Base-by-base conservation (phyloP, 2,329 filamentous ascomycete genomes). In the Simplicillium aogashimaense region DNA sequence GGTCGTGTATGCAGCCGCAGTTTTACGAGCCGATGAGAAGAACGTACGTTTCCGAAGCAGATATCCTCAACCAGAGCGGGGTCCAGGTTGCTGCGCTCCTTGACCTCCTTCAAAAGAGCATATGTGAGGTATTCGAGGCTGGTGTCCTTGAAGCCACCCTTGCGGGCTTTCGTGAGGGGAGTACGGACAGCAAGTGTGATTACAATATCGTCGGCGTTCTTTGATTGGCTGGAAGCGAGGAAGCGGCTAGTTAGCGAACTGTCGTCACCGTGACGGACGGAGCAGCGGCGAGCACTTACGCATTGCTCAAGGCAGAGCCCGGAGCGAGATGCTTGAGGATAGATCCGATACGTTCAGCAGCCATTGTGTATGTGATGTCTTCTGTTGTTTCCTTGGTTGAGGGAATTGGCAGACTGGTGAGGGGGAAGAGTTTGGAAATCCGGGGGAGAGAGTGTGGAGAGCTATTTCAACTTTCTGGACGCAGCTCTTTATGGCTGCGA, bases 121-220 rank as follows among this genome's bases (percentile, higher is more conserved):
- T 88, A 87, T 45, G 94, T 61, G 42, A 98, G 71, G 63, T 82
- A 90, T 63, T 98, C 92, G 47, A 97, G 77, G 32, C 75, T 76
- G 6, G 88, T 94, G 61, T 98, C 90, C 71, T 95, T 97, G 72
- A 98, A 84, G 33, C 88, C 87, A 49, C 92, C 90, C 74, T 95
- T 95, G 60, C 74, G 74, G 39, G 77, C 88, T 69, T 95, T 97
- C 57, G 83, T 74, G 46, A 98, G 74, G 1, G 92, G 88, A 20
- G 90, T 95, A 42, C 92, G 85, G 54, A 89, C 71, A 20, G 90
- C 90, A 43, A 94, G 78, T 7, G 92, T 98, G 57, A 97, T 95
- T 59, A 98, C 92, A 40, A 98, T 75, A 69, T 98, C 92, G 60
- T 97, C 90, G 51, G 89, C 78, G 63, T 94, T 94, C 72, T 97